phyloP scores from a whole-genome alignment of 73 alveolate genomes.

The Paramecium caudatum region DNA sequence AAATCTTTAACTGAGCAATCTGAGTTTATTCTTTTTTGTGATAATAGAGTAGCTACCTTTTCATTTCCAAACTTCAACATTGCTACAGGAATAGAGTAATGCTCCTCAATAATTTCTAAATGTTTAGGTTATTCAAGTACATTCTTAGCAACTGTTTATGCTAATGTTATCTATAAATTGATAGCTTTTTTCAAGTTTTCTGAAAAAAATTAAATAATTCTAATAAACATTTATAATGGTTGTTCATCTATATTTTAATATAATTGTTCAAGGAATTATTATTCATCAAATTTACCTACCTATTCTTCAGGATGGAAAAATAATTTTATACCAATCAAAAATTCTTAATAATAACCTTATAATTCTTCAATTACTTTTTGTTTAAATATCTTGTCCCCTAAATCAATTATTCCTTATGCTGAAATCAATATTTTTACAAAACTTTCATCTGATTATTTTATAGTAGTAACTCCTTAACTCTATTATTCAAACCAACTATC shows the following conservation, averaged over 20 bases:
- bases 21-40: slow-evolving; percentile 15
- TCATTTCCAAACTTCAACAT: slow-evolving; percentile 65
- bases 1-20: slow-evolving; percentile 54
- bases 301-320: slow-evolving; percentile 9
- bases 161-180: background rate
- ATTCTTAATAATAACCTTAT: slow-evolving; percentile 41
- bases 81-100: slow-evolving; percentile 55
- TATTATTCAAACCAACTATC: slow-evolving; percentile 56
- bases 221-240: background rate
- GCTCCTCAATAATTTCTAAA: slow-evolving; percentile 44
- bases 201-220: slow-evolving; percentile 23
- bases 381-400: slow-evolving; percentile 42
- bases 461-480: background rate
- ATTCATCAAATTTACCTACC: slow-evolving; percentile 10
- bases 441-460: slow-evolving; percentile 14
- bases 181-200: slow-evolving; percentile 33
- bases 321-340: background rate
- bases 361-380: slow-evolving; percentile 49
- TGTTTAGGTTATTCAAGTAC: background rate
- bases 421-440: slow-evolving; percentile 8
- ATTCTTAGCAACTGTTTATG: slow-evolving; percentile 1
- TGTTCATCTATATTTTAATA: background rate
- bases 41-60: slow-evolving; percentile 4
- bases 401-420: slow-evolving; percentile 31
- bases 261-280: background rate